Evolutionary conservation across 2,329 filamentous ascomycete genomes (phyloP), one percentile per base, ranked within the genome.

Genomic region (Colletotrichum euphorbiae): DNA sequence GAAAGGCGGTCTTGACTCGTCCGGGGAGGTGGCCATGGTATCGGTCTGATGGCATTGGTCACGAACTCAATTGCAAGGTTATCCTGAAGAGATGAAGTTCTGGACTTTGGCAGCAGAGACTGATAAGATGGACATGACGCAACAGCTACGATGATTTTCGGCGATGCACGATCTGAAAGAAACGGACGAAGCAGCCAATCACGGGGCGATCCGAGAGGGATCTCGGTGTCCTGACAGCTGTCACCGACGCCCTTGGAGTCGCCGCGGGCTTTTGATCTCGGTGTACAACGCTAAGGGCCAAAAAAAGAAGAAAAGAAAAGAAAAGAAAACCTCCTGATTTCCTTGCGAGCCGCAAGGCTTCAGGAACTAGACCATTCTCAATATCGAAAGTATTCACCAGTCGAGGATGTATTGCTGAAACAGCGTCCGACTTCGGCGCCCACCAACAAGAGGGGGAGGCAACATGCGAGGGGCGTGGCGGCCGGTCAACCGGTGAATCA

Each of bases 1-100:
- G 48, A 83, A 81, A 0, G 86, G 87, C 2, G 82, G 83, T 40
- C 56, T 62, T 13, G 62, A 40, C 36, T 71, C 69, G 28, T 64
- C 33, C 19, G 57, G 68, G n/a, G 38, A 46, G 31, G 6, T 28
- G 28, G 48, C 38, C 68, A 70, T 70, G 24, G 12, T n/a, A 19
- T 21, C 15, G 6, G 15, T 17, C 6, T 48, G 13, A 1, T 9
- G 3, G 19, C 19, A 19, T n/a, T 1, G 9, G 2, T 2, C 28
- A 12, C 46, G 9, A 24, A 21, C 6, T 43, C 28, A 43, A 2
- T 13, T 8, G 21, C 12, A 5, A 33, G 13, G 33, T n/a, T 36
- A 19, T 31, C 19, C 17, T n/a, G 6, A 40, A 31, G 15, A 17
- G 13, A 3, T 7, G n/a, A 19, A 17, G n/a, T 1, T 12, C 31